Evolutionary conservation across 768 basidiomycete species (phyloP).

Genomic region (Leccinum rimulosum): DNA sequence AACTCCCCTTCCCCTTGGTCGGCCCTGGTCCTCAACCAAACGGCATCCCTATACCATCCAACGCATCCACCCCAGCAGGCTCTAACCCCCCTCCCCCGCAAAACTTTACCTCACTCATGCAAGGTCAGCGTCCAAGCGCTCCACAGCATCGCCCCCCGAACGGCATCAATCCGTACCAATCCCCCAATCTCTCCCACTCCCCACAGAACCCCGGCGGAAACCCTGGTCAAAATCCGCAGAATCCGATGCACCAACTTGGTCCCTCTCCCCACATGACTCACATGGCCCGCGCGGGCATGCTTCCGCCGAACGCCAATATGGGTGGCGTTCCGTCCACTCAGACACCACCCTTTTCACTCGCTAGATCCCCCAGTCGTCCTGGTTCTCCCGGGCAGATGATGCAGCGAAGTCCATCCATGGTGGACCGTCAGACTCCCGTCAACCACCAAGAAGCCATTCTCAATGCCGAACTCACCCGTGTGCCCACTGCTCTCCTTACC

Average conservation of each 20-base stretch:
- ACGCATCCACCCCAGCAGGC: conserved; percentile 26
- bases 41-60: conserved; percentile 38
- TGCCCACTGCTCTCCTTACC: conserved; percentile 37
- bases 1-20: conserved; percentile 26
- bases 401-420: conserved; percentile 59
- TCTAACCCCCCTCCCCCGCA: conserved; percentile 32
- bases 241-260: conserved; percentile 50
- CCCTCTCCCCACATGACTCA: conserved; percentile 51
- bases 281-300: conserved; percentile 45
- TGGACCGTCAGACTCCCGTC: conserved; percentile 43
- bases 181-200: conserved; percentile 63
- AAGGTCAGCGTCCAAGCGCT: conserved; percentile 30
- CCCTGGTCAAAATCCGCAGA: conserved; percentile 29
- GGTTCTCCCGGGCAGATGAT: conserved; percentile 49
- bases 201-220: conserved; percentile 46
- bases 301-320: conserved; percentile 44
- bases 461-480: conserved; percentile 41
- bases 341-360: conserved; percentile 42
- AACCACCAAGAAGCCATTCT: conserved; percentile 25
- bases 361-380: conserved; percentile 61
- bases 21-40: conserved; percentile 42
- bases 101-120: conserved; percentile 34
- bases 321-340: conserved; percentile 38
- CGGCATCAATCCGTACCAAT: conserved; percentile 52
- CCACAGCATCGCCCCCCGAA: conserved; percentile 46